Base-by-base conservation (phyloP, 176 grass and related monocot genomes). In the Ensete ventricosum region DNA sequence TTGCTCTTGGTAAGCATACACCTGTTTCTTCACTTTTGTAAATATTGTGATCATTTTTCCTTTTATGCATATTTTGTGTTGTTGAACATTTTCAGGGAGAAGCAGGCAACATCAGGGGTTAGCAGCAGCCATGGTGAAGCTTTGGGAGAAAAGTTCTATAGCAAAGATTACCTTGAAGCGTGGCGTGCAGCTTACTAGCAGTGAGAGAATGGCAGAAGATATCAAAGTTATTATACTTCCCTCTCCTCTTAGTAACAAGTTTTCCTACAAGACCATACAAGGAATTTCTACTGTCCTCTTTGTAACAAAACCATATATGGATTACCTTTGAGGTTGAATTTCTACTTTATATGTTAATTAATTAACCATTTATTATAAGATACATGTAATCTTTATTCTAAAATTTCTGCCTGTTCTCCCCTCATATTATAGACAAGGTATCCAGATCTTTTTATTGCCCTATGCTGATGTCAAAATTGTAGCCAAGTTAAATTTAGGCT, bases 131-230 rank as follows among this genome's bases (percentile, higher is more conserved):
- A 98, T 98, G 64, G 70, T 94, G 73, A 94, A 94, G 78, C 86
- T 98, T 64, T 98, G 95, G 95, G 90, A 99, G 80, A 94, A 89
- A 76, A 94, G 90, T 79, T 79, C 93, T 60, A 88, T 99, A 16
- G 95, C 88, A 71, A 99, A 99, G 87, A 99, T 99, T 53, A 82
- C 95, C 77, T 84, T 99, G 64, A 99, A 99, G 79, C 85, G 86
- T 55, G 90, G 90, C 70, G 85, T 99, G 73, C 90, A 99, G 75
- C 93, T 93, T 78, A 94, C 95, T 54, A 99, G 91, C 66, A 99
- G 93, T 48, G 90, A 94, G 48, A 66, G 90, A 59, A 99, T 99
- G 90, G 82, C 95, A 50, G 95, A 99, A 77, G 90, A 99, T 75
- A 78, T 98, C 81, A 99, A 94, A 86, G 95, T 99, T 85, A 70